phyloP scores from a whole-genome alignment of 2,329 filamentous ascomycete species.

The Colletotrichum gloeosporioides region DNA sequence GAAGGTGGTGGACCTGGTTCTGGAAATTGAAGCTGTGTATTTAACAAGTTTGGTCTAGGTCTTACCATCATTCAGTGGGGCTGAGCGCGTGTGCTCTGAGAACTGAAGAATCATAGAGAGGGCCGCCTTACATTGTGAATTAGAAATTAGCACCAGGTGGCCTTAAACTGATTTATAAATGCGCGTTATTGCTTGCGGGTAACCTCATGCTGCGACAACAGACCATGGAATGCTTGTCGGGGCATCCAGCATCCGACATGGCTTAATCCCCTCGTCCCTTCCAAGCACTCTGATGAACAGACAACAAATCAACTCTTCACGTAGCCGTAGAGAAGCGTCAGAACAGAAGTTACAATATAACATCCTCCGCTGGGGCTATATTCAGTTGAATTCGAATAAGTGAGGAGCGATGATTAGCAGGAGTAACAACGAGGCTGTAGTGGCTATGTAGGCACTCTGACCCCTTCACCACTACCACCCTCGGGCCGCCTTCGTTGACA shows the following conservation, averaged over 20 bases:
- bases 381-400: too few species aligned
- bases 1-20: neutral
- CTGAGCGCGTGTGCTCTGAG: neutral
- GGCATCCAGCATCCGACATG: neutral
- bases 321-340: too few species aligned
- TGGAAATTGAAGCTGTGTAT: accelerated
- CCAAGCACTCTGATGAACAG: neutral
- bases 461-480: accelerated
- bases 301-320: neutral
- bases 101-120: neutral
- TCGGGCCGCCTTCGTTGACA: too few species aligned
- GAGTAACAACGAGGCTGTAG: too few species aligned
- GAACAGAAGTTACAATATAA: too few species aligned
- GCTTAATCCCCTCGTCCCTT: neutral
- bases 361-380: too few species aligned
- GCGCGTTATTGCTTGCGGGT: accelerated
- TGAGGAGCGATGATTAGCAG: too few species aligned
- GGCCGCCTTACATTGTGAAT: neutral
- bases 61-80: neutral
- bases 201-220: neutral
- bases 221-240: neutral
- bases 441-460: too few species aligned
- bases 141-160: accelerated
- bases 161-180: accelerated
- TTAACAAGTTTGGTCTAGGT: accelerated